Conservation (phyloP, 805 yeast genomes). For the Candida taoyuanica region DNA sequence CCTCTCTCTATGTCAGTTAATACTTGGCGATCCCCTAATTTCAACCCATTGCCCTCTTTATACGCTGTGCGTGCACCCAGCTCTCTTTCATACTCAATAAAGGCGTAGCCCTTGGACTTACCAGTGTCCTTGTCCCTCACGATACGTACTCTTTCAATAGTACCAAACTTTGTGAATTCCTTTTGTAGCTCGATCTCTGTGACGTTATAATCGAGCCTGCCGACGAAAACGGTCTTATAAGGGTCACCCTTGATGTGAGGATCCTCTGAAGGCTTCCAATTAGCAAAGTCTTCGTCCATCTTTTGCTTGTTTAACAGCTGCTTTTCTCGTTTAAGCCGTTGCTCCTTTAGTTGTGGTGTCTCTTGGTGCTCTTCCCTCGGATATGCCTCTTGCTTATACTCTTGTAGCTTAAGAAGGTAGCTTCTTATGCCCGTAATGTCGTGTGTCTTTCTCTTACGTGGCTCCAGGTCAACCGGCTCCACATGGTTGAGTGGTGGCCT, state of each 20-base stretch:
- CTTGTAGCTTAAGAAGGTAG: constrained; percentile 26
- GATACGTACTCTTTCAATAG: constrained; percentile 55
- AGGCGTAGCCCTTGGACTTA: constrained; percentile 78
- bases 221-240: constrained; percentile 70
- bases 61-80: constrained; percentile 58
- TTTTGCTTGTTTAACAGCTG: constrained; percentile 22
- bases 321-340: constrained; percentile 26
- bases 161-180: constrained; percentile 61
- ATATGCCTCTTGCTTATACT: constrained; percentile 22
- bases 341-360: constrained; percentile 27
- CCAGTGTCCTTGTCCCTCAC: constrained; percentile 50
- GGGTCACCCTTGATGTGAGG: constrained; percentile 67
- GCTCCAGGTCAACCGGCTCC: constrained; percentile 20
- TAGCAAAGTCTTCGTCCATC: constrained; percentile 32
- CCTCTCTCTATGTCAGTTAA: constrained; percentile 75
- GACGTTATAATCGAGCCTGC: constrained; percentile 59
- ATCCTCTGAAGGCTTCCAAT: constrained; percentile 56
- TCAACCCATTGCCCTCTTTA: constrained; percentile 49
- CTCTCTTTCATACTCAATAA: constrained; percentile 63
- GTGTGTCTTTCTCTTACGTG: constrained; percentile 15
- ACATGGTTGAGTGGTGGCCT: constrained; percentile 20
- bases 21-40: constrained; percentile 48
- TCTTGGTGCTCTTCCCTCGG: constrained; percentile 25
- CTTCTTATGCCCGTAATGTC: constrained; percentile 17
- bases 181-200: constrained; percentile 67